Evolutionary conservation across 2,329 filamentous ascomycete species (phyloP).

Genomic region (Pezicula rhizophila): DNA sequence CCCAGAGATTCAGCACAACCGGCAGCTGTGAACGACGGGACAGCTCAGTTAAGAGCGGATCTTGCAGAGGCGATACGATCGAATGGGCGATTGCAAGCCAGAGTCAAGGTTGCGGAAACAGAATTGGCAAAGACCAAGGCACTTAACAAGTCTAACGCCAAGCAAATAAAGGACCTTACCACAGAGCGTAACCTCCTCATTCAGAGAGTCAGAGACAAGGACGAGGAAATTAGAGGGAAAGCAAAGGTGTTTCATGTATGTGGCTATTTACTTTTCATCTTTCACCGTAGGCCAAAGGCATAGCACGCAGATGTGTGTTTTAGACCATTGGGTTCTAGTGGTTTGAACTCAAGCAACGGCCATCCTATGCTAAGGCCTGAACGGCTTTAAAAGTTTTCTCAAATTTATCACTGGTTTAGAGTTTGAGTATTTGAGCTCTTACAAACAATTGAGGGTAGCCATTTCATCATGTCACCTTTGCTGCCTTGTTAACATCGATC

Average conservation of each 20-base stretch:
- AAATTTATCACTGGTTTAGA: too few relatives aligned
- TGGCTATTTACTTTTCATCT: conserved; percentile 5
- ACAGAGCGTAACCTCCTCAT: conserved; percentile 56
- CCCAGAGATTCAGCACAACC: conserved; percentile 21
- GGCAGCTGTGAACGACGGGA: conserved; percentile 21
- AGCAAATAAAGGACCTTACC: conserved; percentile 55
- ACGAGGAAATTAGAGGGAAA: conserved; percentile 81
- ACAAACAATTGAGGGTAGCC: too few relatives aligned
- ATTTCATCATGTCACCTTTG: too few relatives aligned
- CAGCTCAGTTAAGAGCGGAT: conserved; percentile 56
- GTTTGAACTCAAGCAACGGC: too few relatives aligned
- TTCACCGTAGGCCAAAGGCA: conserved; percentile 3
- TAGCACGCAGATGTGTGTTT: not conserved
- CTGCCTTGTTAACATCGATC: too few relatives aligned
- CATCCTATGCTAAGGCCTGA: too few relatives aligned
- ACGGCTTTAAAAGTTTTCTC: too few relatives aligned
- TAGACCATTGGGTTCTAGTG: too few relatives aligned
- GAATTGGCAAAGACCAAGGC: conserved; percentile 60
- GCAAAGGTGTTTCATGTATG: conserved; percentile 71
- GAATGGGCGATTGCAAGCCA: conserved; percentile 59
- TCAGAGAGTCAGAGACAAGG: conserved; percentile 68
- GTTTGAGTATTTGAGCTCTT: too few relatives aligned
- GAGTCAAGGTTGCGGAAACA: conserved; percentile 54
- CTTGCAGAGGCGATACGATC: conserved; percentile 72
- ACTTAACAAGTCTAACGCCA: conserved; percentile 53